phyloP scores from a whole-genome alignment of 2,329 filamentous ascomycete species.

The Byssoonygena ceratinophila region DNA sequence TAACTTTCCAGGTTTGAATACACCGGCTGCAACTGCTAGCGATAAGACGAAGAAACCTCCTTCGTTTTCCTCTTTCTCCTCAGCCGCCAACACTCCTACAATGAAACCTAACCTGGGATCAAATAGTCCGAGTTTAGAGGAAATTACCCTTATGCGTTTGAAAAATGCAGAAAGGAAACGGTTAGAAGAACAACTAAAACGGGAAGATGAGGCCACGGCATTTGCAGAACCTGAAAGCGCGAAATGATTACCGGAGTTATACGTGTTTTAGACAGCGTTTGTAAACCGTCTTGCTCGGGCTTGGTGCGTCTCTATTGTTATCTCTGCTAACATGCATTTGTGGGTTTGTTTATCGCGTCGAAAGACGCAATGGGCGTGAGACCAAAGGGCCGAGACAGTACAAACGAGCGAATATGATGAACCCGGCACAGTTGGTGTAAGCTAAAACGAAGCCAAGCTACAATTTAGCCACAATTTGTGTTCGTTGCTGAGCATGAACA shows the following conservation, averaged over 20 bases:
- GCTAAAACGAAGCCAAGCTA: too few species aligned
- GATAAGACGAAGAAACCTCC: conserved; percentile 28
- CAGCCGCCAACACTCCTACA: conserved; percentile 24
- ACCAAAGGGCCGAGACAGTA: too few species aligned
- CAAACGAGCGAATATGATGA: too few species aligned
- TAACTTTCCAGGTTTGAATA: conserved; percentile 29
- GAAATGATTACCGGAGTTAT: not conserved
- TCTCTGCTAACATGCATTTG: too few species aligned
- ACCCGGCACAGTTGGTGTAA: too few species aligned
- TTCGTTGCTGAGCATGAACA: too few species aligned
- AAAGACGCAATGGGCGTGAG: too few species aligned
- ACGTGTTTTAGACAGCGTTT: not conserved
- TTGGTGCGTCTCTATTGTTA: too few species aligned
- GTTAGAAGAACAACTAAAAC: conserved; percentile 44
- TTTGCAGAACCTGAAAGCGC: conserved; percentile 23
- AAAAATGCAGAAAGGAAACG: conserved; percentile 47
- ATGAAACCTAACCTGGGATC: conserved; percentile 20
- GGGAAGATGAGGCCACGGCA: conserved; percentile 39
- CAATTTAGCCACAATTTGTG: too few species aligned
- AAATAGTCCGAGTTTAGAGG: conserved; percentile 34
- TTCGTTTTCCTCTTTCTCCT: conserved; percentile 35
- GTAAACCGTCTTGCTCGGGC: too few species aligned
- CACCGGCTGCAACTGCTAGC: conserved; percentile 14
- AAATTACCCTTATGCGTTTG: conserved; percentile 46
- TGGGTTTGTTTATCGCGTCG: too few species aligned